A percentile compares a stretch with the other conserved stretches of the same genome.
Evolutionary conservation across 2,329 filamentous ascomycete species (phyloP).

Genomic region (Ceratocystis destructans): DNA sequence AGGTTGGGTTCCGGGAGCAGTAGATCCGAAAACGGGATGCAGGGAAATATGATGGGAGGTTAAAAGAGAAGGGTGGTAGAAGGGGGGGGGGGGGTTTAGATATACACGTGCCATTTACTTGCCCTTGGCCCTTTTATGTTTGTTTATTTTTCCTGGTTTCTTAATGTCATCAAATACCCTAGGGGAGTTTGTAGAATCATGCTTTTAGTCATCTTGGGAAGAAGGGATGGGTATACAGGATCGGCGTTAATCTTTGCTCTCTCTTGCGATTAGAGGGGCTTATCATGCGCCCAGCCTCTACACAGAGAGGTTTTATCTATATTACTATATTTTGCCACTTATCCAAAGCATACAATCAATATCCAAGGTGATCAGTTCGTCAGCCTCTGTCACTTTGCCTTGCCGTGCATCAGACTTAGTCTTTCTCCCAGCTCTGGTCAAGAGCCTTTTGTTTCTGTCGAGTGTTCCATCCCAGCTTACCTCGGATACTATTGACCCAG

Average conservation of each 20-base stretch:
- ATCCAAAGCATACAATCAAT: not conserved
- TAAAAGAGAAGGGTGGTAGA: too few species aligned
- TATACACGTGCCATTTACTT: slow-evolving; percentile 2
- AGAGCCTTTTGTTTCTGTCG: slow-evolving; percentile 59
- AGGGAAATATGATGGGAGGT: slow-evolving; percentile 37
- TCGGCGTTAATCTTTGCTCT: not conserved
- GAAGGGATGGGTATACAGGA: not conserved
- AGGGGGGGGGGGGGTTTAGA: not conserved
- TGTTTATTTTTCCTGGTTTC: not conserved
- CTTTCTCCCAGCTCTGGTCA: slow-evolving; percentile 25
- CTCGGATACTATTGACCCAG: slow-evolving; percentile 69
- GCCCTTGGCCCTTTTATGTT: not conserved
- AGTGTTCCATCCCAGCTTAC: slow-evolving; percentile 71
- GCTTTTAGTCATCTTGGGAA: not conserved
- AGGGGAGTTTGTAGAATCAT: not conserved
- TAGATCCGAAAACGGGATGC: slow-evolving; percentile 35
- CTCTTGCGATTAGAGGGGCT: not conserved
- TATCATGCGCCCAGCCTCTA: not conserved
- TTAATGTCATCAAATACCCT: not conserved
- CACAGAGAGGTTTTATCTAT: not conserved
- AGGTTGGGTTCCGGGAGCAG: slow-evolving; percentile 33
- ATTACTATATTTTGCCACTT: not conserved
- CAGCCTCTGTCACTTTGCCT: not conserved
- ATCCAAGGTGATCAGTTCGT: not conserved
- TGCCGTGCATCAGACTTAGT: not conserved